These are phyloP conservation scores for Planoprotostelium fungivorum DNA, from an alignment of 78 protist species.

Conservation along the genomic window DNA sequence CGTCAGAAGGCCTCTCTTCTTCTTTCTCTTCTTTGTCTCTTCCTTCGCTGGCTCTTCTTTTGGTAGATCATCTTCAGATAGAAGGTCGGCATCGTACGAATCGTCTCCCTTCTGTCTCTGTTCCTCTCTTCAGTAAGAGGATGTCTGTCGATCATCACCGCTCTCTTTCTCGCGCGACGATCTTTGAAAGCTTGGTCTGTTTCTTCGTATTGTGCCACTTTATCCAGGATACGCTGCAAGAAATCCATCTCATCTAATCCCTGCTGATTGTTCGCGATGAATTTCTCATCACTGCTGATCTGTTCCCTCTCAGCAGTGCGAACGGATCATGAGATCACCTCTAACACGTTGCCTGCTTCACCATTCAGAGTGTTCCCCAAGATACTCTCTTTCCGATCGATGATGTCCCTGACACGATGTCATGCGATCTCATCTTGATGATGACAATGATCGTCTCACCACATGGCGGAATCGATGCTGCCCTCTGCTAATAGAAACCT, in stretches of 20 bases:
- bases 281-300: not conserved
- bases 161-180: not conserved
- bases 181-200: not conserved
- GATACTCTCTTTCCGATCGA: constrained; percentile 38
- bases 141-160: not conserved
- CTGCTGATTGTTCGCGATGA: not conserved
- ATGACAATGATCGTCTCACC: constrained; percentile 21
- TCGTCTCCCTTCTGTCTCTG: not conserved
- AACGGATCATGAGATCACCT: not conserved
- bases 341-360: constrained; percentile 23
- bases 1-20: not conserved
- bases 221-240: not conserved
- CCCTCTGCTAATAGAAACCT: constrained; percentile 41
- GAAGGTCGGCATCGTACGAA: not conserved
- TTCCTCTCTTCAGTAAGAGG: not conserved
- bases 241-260: not conserved
- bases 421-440: not conserved
- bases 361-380: constrained; percentile 56
- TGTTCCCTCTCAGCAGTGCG: not conserved
- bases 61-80: not conserved
- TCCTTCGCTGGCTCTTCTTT: not conserved
- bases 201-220: not conserved
- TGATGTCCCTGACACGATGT: not conserved
- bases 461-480: constrained; percentile 46
- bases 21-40: not conserved